Percentiles rank a stretch among this genome's conserved stretches.
These are phyloP conservation scores for Boletus subcaerulescens DNA, from an alignment of 768 basidiomycete species.

Conservation along the genomic window DNA sequence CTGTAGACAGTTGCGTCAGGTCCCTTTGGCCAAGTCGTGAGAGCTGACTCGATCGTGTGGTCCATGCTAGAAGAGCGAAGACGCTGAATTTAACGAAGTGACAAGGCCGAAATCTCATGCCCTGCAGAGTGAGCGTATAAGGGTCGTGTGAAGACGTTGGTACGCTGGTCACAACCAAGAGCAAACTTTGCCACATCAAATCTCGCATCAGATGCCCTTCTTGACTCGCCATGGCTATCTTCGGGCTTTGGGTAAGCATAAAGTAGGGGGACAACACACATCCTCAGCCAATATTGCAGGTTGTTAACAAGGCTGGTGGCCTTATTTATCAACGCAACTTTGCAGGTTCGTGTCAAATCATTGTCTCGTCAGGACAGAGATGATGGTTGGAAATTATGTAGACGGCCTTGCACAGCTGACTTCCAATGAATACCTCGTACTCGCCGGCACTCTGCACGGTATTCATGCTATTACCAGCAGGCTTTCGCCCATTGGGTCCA, in stretches of 20 bases:
- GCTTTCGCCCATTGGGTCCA: slow-evolving; percentile 75
- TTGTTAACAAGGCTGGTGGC: slow-evolving; percentile 98
- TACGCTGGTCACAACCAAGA: neutral
- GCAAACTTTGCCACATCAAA: neutral
- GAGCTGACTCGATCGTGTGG: slow-evolving; percentile 26
- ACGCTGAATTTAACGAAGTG: slow-evolving; percentile 5
- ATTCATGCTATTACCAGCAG: slow-evolving; percentile 98
- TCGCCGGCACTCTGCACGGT: slow-evolving; percentile 95
- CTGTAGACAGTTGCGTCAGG: slow-evolving; percentile 43
- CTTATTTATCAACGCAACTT: slow-evolving; percentile 92
- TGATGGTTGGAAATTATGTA: slow-evolving; percentile 31
- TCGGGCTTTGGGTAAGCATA: slow-evolving; percentile 70
- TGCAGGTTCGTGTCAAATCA: slow-evolving; percentile 53
- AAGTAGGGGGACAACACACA: neutral
- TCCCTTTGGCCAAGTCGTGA: slow-evolving; percentile 37
- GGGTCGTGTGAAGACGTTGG: slow-evolving; percentile 13
- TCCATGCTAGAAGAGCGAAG: slow-evolving; percentile 19
- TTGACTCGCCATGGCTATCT: slow-evolving; percentile 62
- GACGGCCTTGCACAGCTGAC: slow-evolving; percentile 90
- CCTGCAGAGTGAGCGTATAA: neutral
- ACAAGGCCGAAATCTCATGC: slow-evolving; percentile 17
- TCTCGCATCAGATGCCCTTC: neutral
- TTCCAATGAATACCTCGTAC: slow-evolving; percentile 92
- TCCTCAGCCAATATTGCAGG: slow-evolving; percentile 41
- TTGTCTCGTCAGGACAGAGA: neutral